These are phyloP conservation scores for Fusarium buharicum DNA, from an alignment of 2,329 filamentous ascomycete genomes.

Conservation along the genomic window DNA sequence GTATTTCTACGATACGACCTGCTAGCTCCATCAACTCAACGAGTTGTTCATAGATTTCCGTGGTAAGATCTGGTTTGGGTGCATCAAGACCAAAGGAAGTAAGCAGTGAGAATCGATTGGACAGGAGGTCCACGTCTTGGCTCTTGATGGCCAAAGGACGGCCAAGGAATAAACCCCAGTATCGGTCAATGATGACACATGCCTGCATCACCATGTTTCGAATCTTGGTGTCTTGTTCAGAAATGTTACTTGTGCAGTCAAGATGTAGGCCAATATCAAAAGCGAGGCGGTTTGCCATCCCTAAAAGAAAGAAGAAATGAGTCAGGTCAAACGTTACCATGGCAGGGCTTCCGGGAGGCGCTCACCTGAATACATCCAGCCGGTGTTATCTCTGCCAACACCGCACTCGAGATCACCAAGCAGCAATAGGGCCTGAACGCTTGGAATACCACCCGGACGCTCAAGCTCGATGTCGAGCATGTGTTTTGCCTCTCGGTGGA, in stretches of 20 bases:
- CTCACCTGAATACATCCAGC: slow-evolving; percentile 65
- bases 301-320: slow-evolving; percentile 26
- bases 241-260: slow-evolving; percentile 55
- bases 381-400: slow-evolving; percentile 63
- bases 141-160: slow-evolving; percentile 64
- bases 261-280: slow-evolving; percentile 63
- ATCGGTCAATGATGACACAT: slow-evolving; percentile 64
- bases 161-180: slow-evolving; percentile 66
- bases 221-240: slow-evolving; percentile 59
- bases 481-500: slow-evolving; percentile 64
- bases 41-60: slow-evolving; percentile 61
- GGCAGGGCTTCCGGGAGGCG: not conserved
- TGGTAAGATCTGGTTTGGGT: slow-evolving; percentile 28
- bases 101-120: slow-evolving; percentile 58
- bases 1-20: slow-evolving; percentile 61
- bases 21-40: slow-evolving; percentile 67
- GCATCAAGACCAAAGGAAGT: slow-evolving; percentile 47
- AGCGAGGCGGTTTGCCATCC: slow-evolving; percentile 58
- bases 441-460: slow-evolving; percentile 61
- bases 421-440: slow-evolving; percentile 62
- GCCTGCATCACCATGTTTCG: slow-evolving; percentile 63
- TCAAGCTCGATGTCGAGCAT: slow-evolving; percentile 66
- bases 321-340: not conserved
- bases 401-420: slow-evolving; percentile 65
- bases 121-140: slow-evolving; percentile 60